Percentiles rank a stretch among this genome's conserved stretches.
phyloP scores from a whole-genome alignment of 116 monocot species.

The Posidonia oceanica region DNA sequence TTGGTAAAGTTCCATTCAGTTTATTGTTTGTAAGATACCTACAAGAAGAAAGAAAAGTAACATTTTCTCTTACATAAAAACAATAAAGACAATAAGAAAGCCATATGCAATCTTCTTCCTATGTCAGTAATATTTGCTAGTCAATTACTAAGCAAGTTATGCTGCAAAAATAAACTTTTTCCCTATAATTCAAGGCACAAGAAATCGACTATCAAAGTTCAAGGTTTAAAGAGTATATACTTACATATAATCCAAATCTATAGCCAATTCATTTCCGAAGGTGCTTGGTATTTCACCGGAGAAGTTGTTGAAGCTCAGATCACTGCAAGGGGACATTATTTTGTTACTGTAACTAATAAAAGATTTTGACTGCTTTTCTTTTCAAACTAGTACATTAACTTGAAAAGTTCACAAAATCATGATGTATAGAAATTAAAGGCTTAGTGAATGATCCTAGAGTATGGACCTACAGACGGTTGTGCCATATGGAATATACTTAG shows the following conservation, averaged over 20 bases:
- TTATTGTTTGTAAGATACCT: slow-evolving; percentile 58
- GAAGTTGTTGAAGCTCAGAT: slow-evolving; percentile 64
- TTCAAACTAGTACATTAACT: too few relatives aligned
- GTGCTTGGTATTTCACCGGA: slow-evolving; percentile 39
- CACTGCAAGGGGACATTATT: slow-evolving; percentile 28
- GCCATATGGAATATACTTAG: too few relatives aligned
- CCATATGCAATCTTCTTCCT: too few relatives aligned
- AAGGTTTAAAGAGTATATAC: neutral
- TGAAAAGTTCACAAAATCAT: too few relatives aligned
- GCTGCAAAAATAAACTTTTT: too few relatives aligned
- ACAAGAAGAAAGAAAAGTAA: neutral
- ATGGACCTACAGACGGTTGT: too few relatives aligned
- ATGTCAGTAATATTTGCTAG: too few relatives aligned
- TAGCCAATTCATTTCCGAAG: slow-evolving; percentile 4
- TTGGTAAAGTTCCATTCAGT: slow-evolving; percentile 49
- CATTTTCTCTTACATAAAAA: neutral
- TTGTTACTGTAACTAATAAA: neutral
- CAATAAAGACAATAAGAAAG: neutral
- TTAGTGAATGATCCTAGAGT: too few relatives aligned
- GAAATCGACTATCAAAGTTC: neutral
- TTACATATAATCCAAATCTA: slow-evolving; percentile 1
- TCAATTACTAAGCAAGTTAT: too few relatives aligned
- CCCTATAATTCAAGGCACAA: too few relatives aligned
- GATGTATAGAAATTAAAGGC: too few relatives aligned
- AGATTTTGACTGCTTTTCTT: too few relatives aligned